Conservation (phyloP, 2,329 filamentous ascomycete species). For the Venturiaceae sp. region DNA sequence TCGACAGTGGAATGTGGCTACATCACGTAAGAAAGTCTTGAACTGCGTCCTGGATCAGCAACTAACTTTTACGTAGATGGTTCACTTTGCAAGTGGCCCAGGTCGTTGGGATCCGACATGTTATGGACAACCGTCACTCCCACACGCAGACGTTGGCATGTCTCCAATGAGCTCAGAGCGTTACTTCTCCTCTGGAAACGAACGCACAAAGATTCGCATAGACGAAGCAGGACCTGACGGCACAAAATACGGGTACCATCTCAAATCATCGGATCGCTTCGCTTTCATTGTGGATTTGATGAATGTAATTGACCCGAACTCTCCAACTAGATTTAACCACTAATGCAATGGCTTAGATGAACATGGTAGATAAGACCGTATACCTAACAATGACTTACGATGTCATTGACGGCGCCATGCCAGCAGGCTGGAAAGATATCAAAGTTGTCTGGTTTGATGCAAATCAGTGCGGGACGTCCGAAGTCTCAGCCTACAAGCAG, state of each 20-base stretch:
- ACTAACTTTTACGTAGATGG: neutral
- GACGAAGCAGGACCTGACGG: neutral
- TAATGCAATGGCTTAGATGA: no score
- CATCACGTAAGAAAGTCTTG: neutral
- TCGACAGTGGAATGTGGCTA: neutral
- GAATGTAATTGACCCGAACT: no score
- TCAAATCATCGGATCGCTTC: neutral
- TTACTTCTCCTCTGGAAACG: slow-evolving; percentile 7
- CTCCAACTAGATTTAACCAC: no score
- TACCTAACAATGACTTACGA: slow-evolving; percentile 7
- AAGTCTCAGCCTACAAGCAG: neutral
- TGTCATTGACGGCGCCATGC: slow-evolving; percentile 1
- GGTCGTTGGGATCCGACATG: slow-evolving; percentile 5
- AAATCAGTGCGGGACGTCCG: slow-evolving; percentile 2
- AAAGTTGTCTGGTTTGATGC: slow-evolving; percentile 7
- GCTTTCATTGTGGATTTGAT: slow-evolving; percentile 7
- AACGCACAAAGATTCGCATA: neutral
- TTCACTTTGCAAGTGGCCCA: neutral
- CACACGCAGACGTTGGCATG: slow-evolving; percentile 1
- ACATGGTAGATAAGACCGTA: slow-evolving; percentile 6
- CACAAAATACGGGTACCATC: neutral
- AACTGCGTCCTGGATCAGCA: neutral
- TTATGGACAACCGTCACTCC: neutral
- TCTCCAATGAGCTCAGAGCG: slow-evolving; percentile 3
- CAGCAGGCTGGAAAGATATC: neutral